A percentile compares a stretch with the other conserved stretches of the same genome.
Conservation (phyloP, 2,329 filamentous ascomycete species). For the Fusarium pseudoanthophilum region DNA sequence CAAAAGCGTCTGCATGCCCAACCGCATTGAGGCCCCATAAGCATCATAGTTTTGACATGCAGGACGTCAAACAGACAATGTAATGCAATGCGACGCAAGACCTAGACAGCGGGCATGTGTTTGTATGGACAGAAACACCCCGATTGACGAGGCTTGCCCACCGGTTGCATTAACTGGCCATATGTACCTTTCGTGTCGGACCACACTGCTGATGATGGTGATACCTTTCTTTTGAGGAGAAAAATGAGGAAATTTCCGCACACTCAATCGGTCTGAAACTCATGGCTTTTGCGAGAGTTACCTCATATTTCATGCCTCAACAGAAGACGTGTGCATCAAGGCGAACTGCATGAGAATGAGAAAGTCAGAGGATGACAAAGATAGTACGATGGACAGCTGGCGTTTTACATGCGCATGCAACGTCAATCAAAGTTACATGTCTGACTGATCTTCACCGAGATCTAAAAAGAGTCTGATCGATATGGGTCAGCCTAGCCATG, state of each 20-base stretch:
- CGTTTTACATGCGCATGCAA: conserved; percentile 27
- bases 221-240: conserved; percentile 24
- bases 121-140: conserved; percentile 31
- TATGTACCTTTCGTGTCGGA: conserved; percentile 1
- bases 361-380: conserved; percentile 27
- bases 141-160: conserved; percentile 38
- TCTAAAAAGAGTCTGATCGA: conserved; percentile 15
- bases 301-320: conserved; percentile 29
- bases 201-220: conserved; percentile 7
- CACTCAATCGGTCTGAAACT: not conserved
- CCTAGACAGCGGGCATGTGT: conserved; percentile 22
- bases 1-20: conserved; percentile 61
- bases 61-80: conserved; percentile 28
- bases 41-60: conserved; percentile 36
- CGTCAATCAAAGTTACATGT: conserved; percentile 10
- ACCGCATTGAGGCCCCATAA: conserved; percentile 51
- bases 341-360: conserved; percentile 17
- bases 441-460: conserved; percentile 24
- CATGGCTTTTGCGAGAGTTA: not conserved
- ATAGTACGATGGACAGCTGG: conserved; percentile 39
- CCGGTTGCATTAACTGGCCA: conserved; percentile 30
- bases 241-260: not conserved
- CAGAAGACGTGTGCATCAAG: conserved; percentile 23
- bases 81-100: conserved; percentile 22
- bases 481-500: conserved; percentile 10